phyloP scores from a whole-genome alignment of 306 rosid species.

The Rosa chinensis region DNA sequence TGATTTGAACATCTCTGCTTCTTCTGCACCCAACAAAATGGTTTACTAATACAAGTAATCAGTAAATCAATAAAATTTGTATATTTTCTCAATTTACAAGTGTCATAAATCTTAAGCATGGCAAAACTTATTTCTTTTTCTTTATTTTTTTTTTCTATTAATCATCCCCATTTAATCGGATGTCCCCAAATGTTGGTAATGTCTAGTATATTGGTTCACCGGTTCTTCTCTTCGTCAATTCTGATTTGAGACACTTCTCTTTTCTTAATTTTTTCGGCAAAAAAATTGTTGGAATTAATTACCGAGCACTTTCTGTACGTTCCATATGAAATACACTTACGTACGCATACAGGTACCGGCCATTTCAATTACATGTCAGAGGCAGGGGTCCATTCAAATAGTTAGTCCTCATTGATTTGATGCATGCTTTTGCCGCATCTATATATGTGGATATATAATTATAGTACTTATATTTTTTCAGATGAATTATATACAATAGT shows the following conservation, averaged over 20 bases:
- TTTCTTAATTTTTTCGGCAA: too few species aligned
- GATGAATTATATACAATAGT: background rate
- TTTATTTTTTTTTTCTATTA: too few species aligned
- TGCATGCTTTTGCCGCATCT: background rate
- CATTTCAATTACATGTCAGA: background rate
- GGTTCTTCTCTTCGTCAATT: too few species aligned
- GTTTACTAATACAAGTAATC: too few species aligned
- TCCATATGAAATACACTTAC: background rate
- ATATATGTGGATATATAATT: background rate
- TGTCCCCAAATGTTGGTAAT: background rate
- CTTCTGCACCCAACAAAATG: background rate
- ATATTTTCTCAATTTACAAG: too few species aligned
- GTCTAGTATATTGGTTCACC: background rate
- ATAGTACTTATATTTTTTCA: background rate
- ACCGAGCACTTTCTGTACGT: background rate
- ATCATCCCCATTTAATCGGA: background rate
- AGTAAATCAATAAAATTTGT: too few species aligned
- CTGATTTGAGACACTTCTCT: too few species aligned
- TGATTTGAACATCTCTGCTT: background rate
- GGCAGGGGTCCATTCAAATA: background rate
- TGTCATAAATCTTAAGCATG: too few species aligned
- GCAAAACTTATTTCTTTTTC: too few species aligned
- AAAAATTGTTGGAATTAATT: too few species aligned
- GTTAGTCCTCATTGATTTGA: background rate
- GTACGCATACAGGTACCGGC: too few species aligned